These are phyloP conservation scores for Nepenthes alata DNA, from an alignment of 179 eudicot species.

Conservation along the genomic window DNA sequence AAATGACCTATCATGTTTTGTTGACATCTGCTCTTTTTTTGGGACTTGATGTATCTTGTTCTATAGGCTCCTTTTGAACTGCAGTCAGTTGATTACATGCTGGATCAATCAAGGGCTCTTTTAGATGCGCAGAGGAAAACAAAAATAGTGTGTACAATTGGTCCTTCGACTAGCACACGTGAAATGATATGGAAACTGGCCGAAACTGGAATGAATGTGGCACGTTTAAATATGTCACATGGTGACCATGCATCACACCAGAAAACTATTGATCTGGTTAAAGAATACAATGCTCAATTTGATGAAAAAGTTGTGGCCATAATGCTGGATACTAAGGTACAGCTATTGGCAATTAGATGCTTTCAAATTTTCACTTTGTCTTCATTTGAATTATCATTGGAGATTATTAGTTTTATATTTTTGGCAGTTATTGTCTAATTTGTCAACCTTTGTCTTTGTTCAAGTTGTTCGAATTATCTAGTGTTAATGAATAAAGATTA, in stretches of 20 bases:
- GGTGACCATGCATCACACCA: slow-evolving; percentile 95
- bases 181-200: slow-evolving; percentile 99
- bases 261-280: slow-evolving; percentile 85
- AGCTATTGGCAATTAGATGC: neutral
- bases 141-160: slow-evolving; percentile 95
- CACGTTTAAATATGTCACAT: slow-evolving; percentile 96
- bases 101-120: slow-evolving; percentile 10
- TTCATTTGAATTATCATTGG: neutral
- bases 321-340: slow-evolving; percentile 96
- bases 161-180: slow-evolving; percentile 77
- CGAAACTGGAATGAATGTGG: slow-evolving; percentile 94
- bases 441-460: too few species aligned
- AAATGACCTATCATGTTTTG: neutral
- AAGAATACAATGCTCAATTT: slow-evolving; percentile 85
- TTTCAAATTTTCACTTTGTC: neutral
- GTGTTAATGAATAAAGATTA: too few species aligned
- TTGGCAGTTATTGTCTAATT: too few species aligned
- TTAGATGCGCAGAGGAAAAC: slow-evolving; percentile 50
- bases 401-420: neutral
- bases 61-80: slow-evolving; percentile 28
- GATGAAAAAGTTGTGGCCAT: slow-evolving; percentile 79
- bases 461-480: too few species aligned
- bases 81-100: slow-evolving; percentile 25
- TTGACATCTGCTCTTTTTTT: neutral
- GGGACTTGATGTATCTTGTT: neutral